phyloP scores from a whole-genome alignment of 129 eudicot genomes.

The Artemisia annua region DNA sequence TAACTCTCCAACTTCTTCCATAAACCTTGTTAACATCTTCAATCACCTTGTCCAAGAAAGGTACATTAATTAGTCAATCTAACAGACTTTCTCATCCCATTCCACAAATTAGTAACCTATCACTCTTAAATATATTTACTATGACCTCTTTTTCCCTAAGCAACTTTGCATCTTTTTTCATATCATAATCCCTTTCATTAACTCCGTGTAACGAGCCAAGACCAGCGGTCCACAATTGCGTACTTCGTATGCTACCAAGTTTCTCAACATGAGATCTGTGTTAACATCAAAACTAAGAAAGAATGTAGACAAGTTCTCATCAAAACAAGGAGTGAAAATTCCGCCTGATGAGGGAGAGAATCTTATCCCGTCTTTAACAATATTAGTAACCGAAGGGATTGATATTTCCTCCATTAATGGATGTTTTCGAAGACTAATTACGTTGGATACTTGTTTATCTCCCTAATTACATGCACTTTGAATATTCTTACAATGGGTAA shows the following conservation, averaged over 20 bases:
- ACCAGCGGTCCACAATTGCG: constrained; percentile 54
- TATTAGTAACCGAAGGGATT: constrained; percentile 62
- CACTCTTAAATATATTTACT: too few relatives aligned
- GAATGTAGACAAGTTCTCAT: constrained; percentile 23
- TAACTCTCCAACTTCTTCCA: too few relatives aligned
- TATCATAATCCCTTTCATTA: constrained; percentile 70
- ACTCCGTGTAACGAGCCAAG: constrained; percentile 58
- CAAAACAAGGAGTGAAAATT: constrained; percentile 46
- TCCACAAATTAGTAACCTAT: too few relatives aligned
- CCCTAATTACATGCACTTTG: constrained; percentile 26
- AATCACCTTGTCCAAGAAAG: too few relatives aligned
- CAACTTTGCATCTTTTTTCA: too few relatives aligned
- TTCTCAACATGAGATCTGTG: constrained; percentile 44
- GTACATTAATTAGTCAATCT: too few relatives aligned
- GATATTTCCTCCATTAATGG: constrained; percentile 64
- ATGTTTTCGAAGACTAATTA: constrained; percentile 15
- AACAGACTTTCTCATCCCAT: too few relatives aligned
- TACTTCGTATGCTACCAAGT: constrained; percentile 66
- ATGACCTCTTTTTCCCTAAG: too few relatives aligned
- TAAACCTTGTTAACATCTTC: too few relatives aligned
- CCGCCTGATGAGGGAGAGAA: constrained; percentile 47
- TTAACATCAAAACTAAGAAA: constrained; percentile 48
- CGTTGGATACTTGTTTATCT: constrained; percentile 18
- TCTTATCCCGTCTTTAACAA: constrained; percentile 47
- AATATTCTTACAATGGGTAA: constrained; percentile 43